These are phyloP conservation scores for Rugonectria rugulosa DNA, from an alignment of 2,329 filamentous ascomycete species.

Conservation along the genomic window DNA sequence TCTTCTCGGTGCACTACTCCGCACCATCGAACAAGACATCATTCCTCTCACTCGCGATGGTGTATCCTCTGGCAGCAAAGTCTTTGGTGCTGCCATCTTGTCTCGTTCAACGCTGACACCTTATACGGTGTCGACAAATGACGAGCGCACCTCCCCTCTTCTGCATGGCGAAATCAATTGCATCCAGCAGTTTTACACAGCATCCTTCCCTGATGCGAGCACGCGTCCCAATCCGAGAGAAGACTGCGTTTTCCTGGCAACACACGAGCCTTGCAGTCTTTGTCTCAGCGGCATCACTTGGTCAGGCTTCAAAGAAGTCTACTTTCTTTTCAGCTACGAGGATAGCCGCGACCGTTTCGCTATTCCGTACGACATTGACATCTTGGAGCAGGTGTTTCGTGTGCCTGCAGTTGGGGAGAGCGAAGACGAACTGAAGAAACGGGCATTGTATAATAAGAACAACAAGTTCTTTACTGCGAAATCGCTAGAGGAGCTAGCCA, in stretches of 20 bases:
- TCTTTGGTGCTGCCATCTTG: conserved; percentile 65
- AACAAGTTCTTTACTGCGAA: conserved; percentile 63
- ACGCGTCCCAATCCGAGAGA: conserved; percentile 48
- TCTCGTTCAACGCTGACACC: conserved; percentile 49
- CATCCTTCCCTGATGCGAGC: conserved; percentile 42
- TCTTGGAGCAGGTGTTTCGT: conserved; percentile 62
- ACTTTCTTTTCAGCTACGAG: conserved; percentile 67
- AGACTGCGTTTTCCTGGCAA: conserved; percentile 65
- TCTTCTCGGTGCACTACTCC: conserved; percentile 51
- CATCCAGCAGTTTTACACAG: conserved; percentile 64
- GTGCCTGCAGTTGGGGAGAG: conserved; percentile 51
- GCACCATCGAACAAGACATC: conserved; percentile 54
- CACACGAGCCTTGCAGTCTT: conserved; percentile 66
- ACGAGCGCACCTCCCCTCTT: conserved; percentile 61
- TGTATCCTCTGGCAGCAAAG: conserved; percentile 60
- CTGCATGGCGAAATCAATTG: conserved; percentile 68
- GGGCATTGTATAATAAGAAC: conserved; percentile 60
- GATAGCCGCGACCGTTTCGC: conserved; percentile 63
- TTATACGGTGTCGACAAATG: conserved; percentile 62
- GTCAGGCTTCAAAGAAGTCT: conserved; percentile 64
- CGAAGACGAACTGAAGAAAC: conserved; percentile 45
- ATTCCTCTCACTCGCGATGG: conserved; percentile 59
- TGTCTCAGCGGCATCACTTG: conserved; percentile 66
- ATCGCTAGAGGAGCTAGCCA: conserved; percentile 52
- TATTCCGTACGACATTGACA: conserved; percentile 66